Conservation (phyloP, 306 rosid species). For the Trichosanthes cucumerina region DNA sequence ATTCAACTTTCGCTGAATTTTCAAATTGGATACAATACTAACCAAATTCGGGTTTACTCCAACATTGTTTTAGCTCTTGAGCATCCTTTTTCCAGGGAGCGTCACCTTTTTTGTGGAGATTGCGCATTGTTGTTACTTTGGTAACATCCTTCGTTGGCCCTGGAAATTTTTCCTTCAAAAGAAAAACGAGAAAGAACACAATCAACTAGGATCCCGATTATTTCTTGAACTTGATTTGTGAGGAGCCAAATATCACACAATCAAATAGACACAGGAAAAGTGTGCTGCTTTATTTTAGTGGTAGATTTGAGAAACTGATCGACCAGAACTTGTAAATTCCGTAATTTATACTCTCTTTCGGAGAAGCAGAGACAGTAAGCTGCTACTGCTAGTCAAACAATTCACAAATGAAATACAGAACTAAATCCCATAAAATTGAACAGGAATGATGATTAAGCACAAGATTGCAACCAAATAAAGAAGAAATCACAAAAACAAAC, state of each 20-base stretch:
- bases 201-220: background rate
- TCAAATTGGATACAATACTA: constrained; percentile 10
- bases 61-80: constrained; percentile 69
- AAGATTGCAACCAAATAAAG: background rate
- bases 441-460: background rate
- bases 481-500: background rate
- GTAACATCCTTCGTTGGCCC: constrained; percentile 45
- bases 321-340: background rate
- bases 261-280: background rate
- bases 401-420: background rate
- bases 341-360: background rate
- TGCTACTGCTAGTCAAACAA: background rate
- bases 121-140: constrained; percentile 24
- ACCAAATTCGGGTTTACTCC: constrained; percentile 69
- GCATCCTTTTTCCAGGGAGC: constrained; percentile 56
- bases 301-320: background rate
- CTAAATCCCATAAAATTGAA: background rate
- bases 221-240: background rate
- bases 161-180: constrained; percentile 56
- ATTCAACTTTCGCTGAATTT: background rate
- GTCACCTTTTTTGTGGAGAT: constrained; percentile 33
- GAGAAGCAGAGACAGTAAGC: background rate
- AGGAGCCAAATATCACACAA: background rate
- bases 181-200: constrained; percentile 8
- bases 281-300: background rate